phyloP scores from a whole-genome alignment of 163 green algal genomes.

The Picocystis sp. region DNA sequence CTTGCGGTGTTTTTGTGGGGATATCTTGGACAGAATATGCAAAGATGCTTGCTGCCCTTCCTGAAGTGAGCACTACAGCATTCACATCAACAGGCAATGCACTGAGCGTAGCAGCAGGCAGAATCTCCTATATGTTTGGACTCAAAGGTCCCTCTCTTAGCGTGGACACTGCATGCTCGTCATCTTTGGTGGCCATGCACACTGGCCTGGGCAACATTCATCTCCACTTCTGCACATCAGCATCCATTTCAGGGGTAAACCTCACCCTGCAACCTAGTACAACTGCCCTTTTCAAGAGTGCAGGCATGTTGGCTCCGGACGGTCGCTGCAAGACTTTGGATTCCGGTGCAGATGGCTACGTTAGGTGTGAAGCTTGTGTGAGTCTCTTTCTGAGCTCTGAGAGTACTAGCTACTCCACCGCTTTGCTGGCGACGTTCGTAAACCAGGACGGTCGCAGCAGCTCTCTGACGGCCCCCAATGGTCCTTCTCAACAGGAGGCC shows the following conservation, averaged over 20 bases:
- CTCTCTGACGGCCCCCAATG: slow-evolving; percentile 31
- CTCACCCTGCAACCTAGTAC: too few relatives aligned
- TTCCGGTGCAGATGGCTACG: slow-evolving; percentile 16
- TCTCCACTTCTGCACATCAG: background rate
- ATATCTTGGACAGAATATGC: too few relatives aligned
- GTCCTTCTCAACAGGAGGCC: slow-evolving; percentile 20
- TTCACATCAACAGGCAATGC: too few relatives aligned
- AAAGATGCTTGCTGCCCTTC: too few relatives aligned
- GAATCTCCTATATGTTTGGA: slow-evolving; percentile 33
- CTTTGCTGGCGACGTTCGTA: slow-evolving; percentile 7
- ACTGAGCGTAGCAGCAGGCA: slow-evolving; percentile 16
- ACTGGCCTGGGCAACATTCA: too few relatives aligned
- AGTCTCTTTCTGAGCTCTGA: background rate
- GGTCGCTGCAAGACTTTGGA: slow-evolving; percentile 18
- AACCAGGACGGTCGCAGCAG: slow-evolving; percentile 37
- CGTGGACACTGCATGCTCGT: slow-evolving; percentile 18
- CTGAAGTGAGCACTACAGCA: too few relatives aligned
- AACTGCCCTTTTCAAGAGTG: too few relatives aligned
- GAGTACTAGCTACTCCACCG: slow-evolving; percentile 1
- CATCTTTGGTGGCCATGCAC: slow-evolving; percentile 6
- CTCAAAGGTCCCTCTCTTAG: slow-evolving; percentile 15
- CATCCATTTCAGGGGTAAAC: background rate
- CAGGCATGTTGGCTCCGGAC: background rate
- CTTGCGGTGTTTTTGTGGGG: too few relatives aligned
- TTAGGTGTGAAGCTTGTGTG: slow-evolving; percentile 21